Percentiles rank a stretch among this genome's conserved stretches.
Evolutionary conservation across 257 asterid species (phyloP).

Genomic region (Nicotiana tabacum): DNA sequence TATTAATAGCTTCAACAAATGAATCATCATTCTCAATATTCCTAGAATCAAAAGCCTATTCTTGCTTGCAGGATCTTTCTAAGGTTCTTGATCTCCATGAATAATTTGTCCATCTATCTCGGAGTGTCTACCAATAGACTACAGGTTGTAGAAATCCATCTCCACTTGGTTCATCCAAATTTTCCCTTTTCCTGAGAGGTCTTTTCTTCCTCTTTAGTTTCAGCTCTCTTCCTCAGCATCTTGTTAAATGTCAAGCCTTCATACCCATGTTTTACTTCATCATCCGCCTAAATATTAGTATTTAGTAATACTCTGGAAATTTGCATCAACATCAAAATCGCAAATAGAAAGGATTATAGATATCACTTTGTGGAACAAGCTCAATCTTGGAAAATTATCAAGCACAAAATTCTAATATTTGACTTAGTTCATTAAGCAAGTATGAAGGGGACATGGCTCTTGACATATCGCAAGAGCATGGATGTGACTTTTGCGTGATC

Average conservation of each 20-base stretch:
- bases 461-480: background rate
- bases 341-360: background rate
- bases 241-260: background rate
- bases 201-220: background rate
- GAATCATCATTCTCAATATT: background rate
- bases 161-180: background rate
- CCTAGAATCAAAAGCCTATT: background rate
- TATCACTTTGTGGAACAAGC: background rate
- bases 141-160: background rate
- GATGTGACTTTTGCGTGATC: background rate
- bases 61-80: background rate
- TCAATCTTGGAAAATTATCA: background rate
- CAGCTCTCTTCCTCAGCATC: background rate
- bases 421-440: background rate
- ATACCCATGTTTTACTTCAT: background rate
- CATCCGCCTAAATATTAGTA: background rate
- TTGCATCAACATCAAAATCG: background rate
- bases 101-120: background rate
- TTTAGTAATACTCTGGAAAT: background rate
- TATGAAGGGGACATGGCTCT: background rate
- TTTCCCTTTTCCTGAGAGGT: background rate
- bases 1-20: background rate
- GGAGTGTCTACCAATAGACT: background rate
- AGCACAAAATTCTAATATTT: background rate
- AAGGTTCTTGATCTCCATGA: background rate